Evolutionary conservation across 768 basidiomycete genomes (phyloP).

Genomic region (Phallus indusiatus): DNA sequence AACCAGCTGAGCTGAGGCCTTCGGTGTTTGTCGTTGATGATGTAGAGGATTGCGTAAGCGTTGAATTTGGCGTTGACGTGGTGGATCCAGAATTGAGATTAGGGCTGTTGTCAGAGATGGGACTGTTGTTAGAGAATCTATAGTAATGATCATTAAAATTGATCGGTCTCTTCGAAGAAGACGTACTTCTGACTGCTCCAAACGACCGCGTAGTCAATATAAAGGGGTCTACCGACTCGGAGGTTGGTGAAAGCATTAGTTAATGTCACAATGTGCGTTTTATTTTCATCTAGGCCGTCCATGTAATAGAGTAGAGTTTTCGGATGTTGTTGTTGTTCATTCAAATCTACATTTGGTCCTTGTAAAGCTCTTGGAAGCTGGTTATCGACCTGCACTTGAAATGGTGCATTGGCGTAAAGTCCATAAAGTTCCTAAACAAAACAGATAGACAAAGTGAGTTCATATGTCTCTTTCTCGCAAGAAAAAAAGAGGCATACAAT

Average conservation of each 20-base stretch:
- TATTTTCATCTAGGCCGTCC: neutral
- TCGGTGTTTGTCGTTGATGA: neutral
- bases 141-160: neutral
- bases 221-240: conserved; percentile 1
- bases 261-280: neutral
- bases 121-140: neutral
- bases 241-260: neutral
- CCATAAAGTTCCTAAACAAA: conserved; percentile 14
- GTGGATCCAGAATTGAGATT: neutral
- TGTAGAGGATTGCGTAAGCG: no score
- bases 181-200: conserved; percentile 1
- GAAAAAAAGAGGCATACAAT: conserved; percentile 9
- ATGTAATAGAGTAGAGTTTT: conserved; percentile 2
- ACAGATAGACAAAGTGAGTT: conserved; percentile 11
- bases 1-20: neutral
- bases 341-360: conserved; percentile 1
- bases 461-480: conserved; percentile 20
- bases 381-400: conserved; percentile 24
- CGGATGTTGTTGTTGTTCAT: neutral
- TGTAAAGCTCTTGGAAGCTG: neutral
- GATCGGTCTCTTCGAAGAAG: neutral
- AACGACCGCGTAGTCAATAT: conserved; percentile 4
- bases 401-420: conserved; percentile 18
- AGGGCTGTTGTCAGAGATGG: neutral
- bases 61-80: neutral